Evolutionary conservation across 2,329 filamentous ascomycete genomes (phyloP).

Genomic region (Cadophora sp.): DNA sequence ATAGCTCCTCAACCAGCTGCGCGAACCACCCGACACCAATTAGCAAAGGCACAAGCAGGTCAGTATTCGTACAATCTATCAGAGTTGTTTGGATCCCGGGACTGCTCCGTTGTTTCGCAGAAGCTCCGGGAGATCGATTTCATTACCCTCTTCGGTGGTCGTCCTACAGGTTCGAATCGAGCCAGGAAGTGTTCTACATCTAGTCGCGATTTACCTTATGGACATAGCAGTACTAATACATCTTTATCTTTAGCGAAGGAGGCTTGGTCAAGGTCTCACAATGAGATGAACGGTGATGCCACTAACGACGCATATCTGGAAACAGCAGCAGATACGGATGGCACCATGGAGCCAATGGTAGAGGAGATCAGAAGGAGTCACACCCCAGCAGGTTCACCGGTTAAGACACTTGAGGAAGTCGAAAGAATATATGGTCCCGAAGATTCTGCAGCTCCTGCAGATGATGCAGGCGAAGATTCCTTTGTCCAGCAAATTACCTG

Average conservation of each 20-base stretch:
- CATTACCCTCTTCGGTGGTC: conserved; percentile 33
- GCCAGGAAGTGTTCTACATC: conserved; percentile 15
- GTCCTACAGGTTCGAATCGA: conserved; percentile 27
- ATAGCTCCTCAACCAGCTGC: conserved; percentile 20
- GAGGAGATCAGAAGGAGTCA: conserved; percentile 2
- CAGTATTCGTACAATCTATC: conserved; percentile 38
- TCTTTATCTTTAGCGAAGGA: conserved; percentile 39
- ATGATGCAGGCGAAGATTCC: conserved; percentile 42
- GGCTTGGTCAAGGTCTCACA: conserved; percentile 26
- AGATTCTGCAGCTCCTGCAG: conserved; percentile 14
- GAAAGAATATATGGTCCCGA: conserved; percentile 33
- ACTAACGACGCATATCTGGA: neutral
- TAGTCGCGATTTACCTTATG: conserved; percentile 15
- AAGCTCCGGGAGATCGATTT: conserved; percentile 26
- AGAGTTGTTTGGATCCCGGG: conserved; percentile 24
- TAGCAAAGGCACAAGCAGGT: conserved; percentile 43
- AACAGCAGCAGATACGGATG: neutral
- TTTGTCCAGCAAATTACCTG: conserved; percentile 49
- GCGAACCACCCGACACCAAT: conserved; percentile 41
- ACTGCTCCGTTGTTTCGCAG: conserved; percentile 26
- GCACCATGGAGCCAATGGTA: neutral
- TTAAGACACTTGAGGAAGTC: conserved; percentile 41
- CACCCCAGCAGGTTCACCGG: conserved; percentile 26
- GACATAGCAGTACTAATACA: conserved; percentile 32
- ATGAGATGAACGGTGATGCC: conserved; percentile 3